Evolutionary conservation across 768 basidiomycete species (phyloP).

Genomic region (Hemileccinum impolitum): DNA sequence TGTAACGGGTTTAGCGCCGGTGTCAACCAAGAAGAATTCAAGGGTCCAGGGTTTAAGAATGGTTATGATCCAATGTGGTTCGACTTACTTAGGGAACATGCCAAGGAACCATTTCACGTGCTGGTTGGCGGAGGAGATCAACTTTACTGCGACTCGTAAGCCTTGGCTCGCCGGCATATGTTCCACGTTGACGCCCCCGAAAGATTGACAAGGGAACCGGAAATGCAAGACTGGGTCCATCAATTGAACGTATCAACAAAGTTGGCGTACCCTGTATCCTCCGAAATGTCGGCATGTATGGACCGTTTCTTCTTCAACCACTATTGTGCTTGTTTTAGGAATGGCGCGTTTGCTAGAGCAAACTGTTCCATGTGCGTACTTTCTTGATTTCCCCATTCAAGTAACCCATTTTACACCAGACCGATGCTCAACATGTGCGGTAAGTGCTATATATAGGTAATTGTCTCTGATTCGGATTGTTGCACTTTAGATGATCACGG

Average conservation of each 20-base stretch:
- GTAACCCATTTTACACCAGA: slow-evolving; percentile 36
- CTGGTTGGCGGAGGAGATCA: slow-evolving; percentile 95
- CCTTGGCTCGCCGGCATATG: neutral
- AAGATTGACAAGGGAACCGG: slow-evolving; percentile 82
- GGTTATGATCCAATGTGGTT: slow-evolving; percentile 93
- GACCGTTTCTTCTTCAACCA: slow-evolving; percentile 91
- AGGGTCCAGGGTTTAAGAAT: slow-evolving; percentile 71
- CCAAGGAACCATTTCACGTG: slow-evolving; percentile 79
- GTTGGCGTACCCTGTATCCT: slow-evolving; percentile 54
- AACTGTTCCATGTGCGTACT: slow-evolving; percentile 80
- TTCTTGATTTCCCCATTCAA: neutral
- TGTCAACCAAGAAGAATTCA: slow-evolving; percentile 84
- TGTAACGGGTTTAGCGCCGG: slow-evolving; percentile 90
- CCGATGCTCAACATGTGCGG: slow-evolving; percentile 89
- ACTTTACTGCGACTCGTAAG: slow-evolving; percentile 79
- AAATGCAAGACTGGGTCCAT: slow-evolving; percentile 82
- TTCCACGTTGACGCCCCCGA: neutral
- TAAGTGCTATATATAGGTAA: slow-evolving; percentile 30
- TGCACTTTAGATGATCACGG: slow-evolving; percentile 70
- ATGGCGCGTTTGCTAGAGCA: slow-evolving; percentile 86
- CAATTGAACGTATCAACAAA: slow-evolving; percentile 57
- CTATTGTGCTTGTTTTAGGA: slow-evolving; percentile 83
- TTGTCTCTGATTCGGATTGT: neutral
- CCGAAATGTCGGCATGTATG: slow-evolving; percentile 70
- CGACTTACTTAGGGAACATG: slow-evolving; percentile 84